Percentiles rank a stretch among this genome's conserved stretches.
These are phyloP conservation scores for Syzygium aromaticum DNA, from an alignment of 345 rosid genomes.

Conservation along the genomic window DNA sequence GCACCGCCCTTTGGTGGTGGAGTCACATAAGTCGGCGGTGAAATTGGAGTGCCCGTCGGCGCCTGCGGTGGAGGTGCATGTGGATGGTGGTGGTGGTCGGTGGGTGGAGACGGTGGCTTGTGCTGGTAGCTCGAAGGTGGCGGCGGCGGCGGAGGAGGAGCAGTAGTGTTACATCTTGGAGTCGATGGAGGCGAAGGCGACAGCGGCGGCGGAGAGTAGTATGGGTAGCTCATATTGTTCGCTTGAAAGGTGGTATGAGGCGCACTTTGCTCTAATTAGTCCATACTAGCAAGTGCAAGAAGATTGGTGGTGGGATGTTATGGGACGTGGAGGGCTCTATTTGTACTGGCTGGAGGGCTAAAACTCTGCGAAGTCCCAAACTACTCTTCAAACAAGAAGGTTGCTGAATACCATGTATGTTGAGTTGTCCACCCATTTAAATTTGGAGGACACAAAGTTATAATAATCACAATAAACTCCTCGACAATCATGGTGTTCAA, in stretches of 20 bases:
- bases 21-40: neutral
- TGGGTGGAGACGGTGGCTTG: neutral
- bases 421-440: neutral
- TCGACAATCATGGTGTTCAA: neutral
- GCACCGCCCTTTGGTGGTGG: neutral
- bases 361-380: neutral
- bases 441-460: neutral
- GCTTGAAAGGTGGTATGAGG: neutral
- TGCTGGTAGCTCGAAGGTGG: neutral
- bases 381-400: neutral
- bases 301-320: neutral
- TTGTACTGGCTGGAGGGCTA: neutral
- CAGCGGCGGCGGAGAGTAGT: constrained; percentile 8
- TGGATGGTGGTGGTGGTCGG: neutral
- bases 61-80: constrained; percentile 1
- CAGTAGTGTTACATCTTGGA: neutral
- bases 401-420: neutral
- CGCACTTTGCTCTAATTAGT: neutral
- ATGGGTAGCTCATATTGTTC: constrained; percentile 5
- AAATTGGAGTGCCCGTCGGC: neutral
- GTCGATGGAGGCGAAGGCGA: neutral
- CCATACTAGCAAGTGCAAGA: neutral
- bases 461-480: neutral
- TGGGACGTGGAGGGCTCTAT: neutral
- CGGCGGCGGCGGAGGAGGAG: neutral